Base-by-base conservation (phyloP, 2,329 filamentous ascomycete species). In the Aspergillus neoniger region DNA sequence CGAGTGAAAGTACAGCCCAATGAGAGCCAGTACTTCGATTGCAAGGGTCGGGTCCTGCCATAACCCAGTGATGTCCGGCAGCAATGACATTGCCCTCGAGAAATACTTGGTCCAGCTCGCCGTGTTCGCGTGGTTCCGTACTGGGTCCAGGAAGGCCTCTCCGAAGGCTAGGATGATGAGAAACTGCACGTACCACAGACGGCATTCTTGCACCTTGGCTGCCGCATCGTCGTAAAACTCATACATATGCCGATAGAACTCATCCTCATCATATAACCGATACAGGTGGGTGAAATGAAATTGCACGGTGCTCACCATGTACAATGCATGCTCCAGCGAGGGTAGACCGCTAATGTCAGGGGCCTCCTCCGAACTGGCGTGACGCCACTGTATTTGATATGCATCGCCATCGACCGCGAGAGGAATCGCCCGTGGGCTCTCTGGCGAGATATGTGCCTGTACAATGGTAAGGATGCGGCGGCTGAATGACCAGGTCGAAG, bases 401-500 rank as follows among this genome's bases (percentile, higher is more conserved):
- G 80, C 78, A 30, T 75, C 73, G 2, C 80, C 81, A 53, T 84
- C 81, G 23, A 82, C 82, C 0, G 82, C 72, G 0, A 83, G 67
- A 0, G 74, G 74, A 4, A 75, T 64, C 0, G 69, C 3, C 73
- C 66, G 2, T 78, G 77, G 1, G 79, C 70, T 5, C 74, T 76
- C 5, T 69, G 74, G 62, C 55, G 79, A 75, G 30, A 82, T 72
- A 38, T 79, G 76, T 58, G 82, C 76, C 47, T 83, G 80, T 0
- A 80, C 78, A 21, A 82, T 73, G 25, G 72, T 79, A 19, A 84
- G 72, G 2, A 83, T 74, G 7, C 80, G 77, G 8, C 82, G 74
- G 19, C 79, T 79, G 41, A 84, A 85, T 0, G 82, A 83, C 82
- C 82, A 85, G 25, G 82, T 84, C 2, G 82, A 84, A 0, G 82